Evolutionary conservation across 768 basidiomycete species (phyloP).

Genomic region (Auricularia auricula-judae): DNA sequence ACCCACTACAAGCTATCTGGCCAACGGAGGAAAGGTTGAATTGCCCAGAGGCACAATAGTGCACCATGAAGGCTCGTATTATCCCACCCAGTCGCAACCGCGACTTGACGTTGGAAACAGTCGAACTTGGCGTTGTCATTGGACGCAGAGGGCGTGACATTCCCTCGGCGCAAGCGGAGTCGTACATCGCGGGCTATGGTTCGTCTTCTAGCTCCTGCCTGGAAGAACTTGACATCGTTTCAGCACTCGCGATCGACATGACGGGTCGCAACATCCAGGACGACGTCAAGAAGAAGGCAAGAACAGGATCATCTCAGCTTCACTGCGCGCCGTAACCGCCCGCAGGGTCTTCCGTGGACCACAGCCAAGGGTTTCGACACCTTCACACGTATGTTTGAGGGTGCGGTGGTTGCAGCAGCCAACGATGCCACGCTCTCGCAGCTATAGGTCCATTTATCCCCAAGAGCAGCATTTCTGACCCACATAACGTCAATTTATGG

Average conservation of each 20-base stretch:
- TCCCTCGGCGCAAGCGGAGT: constrained; percentile 52
- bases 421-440: not conserved
- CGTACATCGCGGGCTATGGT: constrained; percentile 91
- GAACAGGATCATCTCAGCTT: not conserved
- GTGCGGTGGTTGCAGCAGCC: not conserved
- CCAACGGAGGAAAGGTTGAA: constrained; percentile 69
- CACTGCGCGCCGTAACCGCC: not conserved
- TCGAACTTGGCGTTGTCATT: constrained; percentile 96
- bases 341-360: constrained; percentile 84
- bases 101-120: constrained; percentile 28
- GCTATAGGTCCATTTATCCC: constrained; percentile 64
- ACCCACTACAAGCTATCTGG: constrained; percentile 82
- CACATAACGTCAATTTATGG: constrained; percentile 64
- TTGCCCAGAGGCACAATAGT: constrained; percentile 74
- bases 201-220: constrained; percentile 11
- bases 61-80: constrained; percentile 75
- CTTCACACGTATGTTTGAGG: constrained; percentile 51
- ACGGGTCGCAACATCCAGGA: constrained; percentile 95
- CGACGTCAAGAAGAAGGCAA: constrained; percentile 63
- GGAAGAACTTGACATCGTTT: not conserved
- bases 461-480: constrained; percentile 53
- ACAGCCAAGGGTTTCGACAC: constrained; percentile 95
- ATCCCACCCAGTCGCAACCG: not conserved
- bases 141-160: constrained; percentile 83
- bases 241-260: constrained; percentile 87